These are phyloP conservation scores for Boletus patriciae DNA, from an alignment of 768 basidiomycete species.

Conservation along the genomic window DNA sequence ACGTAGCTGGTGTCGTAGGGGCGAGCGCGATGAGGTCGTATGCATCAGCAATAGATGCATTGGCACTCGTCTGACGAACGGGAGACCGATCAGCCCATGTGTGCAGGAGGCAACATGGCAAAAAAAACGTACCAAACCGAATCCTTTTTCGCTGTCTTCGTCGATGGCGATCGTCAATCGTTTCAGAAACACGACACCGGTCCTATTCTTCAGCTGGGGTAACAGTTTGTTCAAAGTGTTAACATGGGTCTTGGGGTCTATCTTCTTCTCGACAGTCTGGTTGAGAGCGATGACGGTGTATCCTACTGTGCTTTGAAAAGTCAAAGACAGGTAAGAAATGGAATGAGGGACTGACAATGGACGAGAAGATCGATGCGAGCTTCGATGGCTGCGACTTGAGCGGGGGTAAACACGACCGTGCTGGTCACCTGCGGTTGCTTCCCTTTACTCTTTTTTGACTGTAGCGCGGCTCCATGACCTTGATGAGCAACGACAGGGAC, in stretches of 20 bases:
- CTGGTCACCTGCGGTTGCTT: conserved; percentile 37
- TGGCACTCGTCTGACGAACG: conserved; percentile 64
- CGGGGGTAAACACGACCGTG: conserved; percentile 45
- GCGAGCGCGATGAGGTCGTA: conserved; percentile 80
- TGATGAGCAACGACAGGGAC: conserved; percentile 44
- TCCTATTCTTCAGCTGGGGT: conserved; percentile 56
- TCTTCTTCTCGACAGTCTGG: conserved; percentile 66
- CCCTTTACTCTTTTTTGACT: conserved; percentile 31
- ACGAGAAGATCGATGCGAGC: conserved; percentile 65
- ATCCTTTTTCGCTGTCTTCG: conserved; percentile 83
- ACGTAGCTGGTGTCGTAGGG: conserved; percentile 70
- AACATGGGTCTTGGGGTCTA: conserved; percentile 69
- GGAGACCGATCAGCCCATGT: background rate
- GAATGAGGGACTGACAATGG: conserved; percentile 54
- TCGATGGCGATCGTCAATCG: conserved; percentile 79
- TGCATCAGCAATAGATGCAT: conserved; percentile 53
- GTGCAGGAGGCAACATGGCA: background rate
- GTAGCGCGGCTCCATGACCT: conserved; percentile 7
- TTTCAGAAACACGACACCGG: conserved; percentile 66
- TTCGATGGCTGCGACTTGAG: conserved; percentile 61
- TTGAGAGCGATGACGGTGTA: conserved; percentile 80
- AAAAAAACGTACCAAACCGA: conserved; percentile 60
- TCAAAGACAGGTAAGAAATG: background rate
- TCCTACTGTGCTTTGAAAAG: conserved; percentile 58
- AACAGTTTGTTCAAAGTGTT: conserved; percentile 63